These are phyloP conservation scores for Cryomyces minteri DNA, from an alignment of 495 filamentous ascomycete species.

Conservation along the genomic window DNA sequence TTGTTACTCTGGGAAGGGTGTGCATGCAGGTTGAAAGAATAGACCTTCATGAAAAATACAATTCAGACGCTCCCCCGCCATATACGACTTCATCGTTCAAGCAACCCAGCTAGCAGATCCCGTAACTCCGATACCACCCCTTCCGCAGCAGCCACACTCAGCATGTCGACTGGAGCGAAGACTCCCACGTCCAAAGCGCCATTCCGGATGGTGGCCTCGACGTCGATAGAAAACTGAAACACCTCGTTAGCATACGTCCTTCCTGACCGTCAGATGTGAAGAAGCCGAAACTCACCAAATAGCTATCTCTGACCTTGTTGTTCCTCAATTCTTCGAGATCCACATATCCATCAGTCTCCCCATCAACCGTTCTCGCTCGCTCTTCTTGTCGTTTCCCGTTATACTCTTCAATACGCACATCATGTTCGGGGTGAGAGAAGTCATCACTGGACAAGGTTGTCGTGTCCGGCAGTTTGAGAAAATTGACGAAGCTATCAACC, in stretches of 20 bases:
- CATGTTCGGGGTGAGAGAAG: background rate
- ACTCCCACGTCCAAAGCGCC: constrained; percentile 33
- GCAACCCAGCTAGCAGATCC: background rate
- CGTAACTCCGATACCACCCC: constrained; percentile 11
- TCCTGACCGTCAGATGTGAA: background rate
- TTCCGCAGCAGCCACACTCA: constrained; percentile 15
- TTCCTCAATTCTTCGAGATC: constrained; percentile 8
- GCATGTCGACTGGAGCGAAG: constrained; percentile 26
- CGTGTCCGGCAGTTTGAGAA: constrained; percentile 24
- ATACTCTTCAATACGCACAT: constrained; percentile 2
- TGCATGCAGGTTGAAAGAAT: no score
- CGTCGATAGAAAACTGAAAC: constrained; percentile 31
- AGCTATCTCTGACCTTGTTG: constrained; percentile 12
- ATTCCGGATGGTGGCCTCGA: constrained; percentile 30
- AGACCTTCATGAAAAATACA: no score
- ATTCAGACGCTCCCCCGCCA: no score
- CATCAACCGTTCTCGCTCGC: constrained; percentile 1
- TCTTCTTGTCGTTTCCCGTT: background rate
- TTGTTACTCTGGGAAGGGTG: no score
- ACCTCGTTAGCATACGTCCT: constrained; percentile 2
- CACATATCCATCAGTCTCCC: constrained; percentile 2
- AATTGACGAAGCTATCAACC: constrained; percentile 37
- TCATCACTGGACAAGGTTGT: background rate
- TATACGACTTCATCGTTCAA: no score
- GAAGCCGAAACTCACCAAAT: constrained; percentile 13